A percentile compares a stretch with the other conserved stretches of the same genome.
Evolutionary conservation across 257 asterid species (phyloP).

Genomic region (Gardenia jasminoides): DNA sequence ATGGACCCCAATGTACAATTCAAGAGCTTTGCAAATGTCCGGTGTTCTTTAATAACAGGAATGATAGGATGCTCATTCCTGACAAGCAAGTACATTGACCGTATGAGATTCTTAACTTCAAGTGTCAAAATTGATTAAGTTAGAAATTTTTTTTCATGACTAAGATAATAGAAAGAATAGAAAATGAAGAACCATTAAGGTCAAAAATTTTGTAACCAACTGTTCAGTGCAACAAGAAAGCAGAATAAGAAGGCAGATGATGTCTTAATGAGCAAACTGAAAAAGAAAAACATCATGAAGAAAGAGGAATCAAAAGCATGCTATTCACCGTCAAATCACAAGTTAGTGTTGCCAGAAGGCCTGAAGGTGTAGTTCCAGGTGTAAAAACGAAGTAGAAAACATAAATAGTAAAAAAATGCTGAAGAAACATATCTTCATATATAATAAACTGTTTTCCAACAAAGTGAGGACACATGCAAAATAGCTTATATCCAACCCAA

Average conservation of each 20-base stretch:
- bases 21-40: constrained; percentile 82
- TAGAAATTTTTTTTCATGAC: neutral
- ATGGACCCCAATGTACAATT: constrained; percentile 87
- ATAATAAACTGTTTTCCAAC: neutral
- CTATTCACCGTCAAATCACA: neutral
- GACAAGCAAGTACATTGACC: constrained; percentile 22
- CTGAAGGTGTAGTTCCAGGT: neutral
- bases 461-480: neutral
- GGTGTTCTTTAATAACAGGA: constrained; percentile 87
- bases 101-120: constrained; percentile 6
- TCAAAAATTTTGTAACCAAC: neutral
- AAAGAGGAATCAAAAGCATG: neutral
- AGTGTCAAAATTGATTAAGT: neutral
- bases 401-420: neutral
- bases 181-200: neutral
- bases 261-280: neutral
- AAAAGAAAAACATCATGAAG: neutral
- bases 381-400: neutral
- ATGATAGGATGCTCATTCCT: constrained; percentile 91
- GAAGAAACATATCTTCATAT: neutral
- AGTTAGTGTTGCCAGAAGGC: neutral
- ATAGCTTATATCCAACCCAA: constrained; percentile 4
- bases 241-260: neutral
- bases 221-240: neutral
- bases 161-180: neutral